These are phyloP conservation scores for Rehmannia glutinosa DNA, from an alignment of 257 asterid species.

Conservation along the genomic window DNA sequence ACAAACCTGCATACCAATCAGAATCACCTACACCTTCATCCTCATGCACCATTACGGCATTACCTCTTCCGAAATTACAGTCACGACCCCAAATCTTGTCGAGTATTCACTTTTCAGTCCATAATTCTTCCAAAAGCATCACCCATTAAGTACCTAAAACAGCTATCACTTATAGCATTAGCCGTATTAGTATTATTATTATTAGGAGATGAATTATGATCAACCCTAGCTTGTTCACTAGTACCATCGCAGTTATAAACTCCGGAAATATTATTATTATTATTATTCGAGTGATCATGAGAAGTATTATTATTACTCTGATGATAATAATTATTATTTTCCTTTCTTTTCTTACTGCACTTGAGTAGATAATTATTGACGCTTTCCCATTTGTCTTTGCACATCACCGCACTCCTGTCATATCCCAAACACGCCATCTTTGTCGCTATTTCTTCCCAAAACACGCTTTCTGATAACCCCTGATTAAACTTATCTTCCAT, in stretches of 20 bases:
- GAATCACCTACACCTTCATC: too few relatives aligned
- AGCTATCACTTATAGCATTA: conserved; percentile 35
- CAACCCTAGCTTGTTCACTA: conserved; percentile 28
- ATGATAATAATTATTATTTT: conserved; percentile 16
- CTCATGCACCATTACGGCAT: too few relatives aligned
- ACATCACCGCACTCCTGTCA: conserved; percentile 47
- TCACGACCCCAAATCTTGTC: too few relatives aligned
- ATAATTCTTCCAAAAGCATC: conserved; percentile 63
- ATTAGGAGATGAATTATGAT: conserved; percentile 24
- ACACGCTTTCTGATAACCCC: conserved; percentile 34
- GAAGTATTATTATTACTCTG: too few relatives aligned
- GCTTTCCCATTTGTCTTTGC: conserved; percentile 68
- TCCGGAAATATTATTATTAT: too few relatives aligned
- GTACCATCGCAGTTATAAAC: conserved; percentile 20
- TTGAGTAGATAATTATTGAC: conserved; percentile 46
- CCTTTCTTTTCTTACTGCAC: conserved; percentile 60
- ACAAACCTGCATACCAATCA: too few relatives aligned
- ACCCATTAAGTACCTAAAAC: conserved; percentile 75
- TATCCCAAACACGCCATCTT: conserved; percentile 69
- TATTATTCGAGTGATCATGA: too few relatives aligned
- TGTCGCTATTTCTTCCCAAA: conserved; percentile 69
- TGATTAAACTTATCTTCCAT: conserved; percentile 53
- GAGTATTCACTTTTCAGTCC: conserved; percentile 33
- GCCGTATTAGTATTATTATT: background rate
- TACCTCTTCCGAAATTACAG: too few relatives aligned